Evolutionary conservation across 495 filamentous ascomycete genomes (phyloP), one percentile per base, ranked within the genome.

Genomic region (Trichocladium antarcticum): DNA sequence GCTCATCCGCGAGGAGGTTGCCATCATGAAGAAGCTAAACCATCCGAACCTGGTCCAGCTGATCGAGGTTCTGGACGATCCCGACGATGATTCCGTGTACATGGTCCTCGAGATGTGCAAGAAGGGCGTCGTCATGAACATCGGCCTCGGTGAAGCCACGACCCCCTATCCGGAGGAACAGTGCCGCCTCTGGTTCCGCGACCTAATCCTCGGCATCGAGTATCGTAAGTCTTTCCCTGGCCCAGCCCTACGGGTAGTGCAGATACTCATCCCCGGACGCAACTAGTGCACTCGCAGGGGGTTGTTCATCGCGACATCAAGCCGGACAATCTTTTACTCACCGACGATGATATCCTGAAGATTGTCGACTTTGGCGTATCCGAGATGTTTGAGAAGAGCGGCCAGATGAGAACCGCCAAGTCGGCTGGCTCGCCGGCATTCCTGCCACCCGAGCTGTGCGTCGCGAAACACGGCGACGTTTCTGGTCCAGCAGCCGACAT

Each of bases 21-120:
- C 92, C 20, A 94, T 98, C 61, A 96, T 98, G 86, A 98, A 98
- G 71, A 97, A 98, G 64, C 74, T 98, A 40, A 81, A 96, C 60
- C 92, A 98, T 55, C 80, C 77, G 35, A 98, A 98, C 63, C 69
- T 98, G 34, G 89, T 95, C n/a, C 81, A 82, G 27, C 69, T 98
- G 27, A 84, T 92, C 53, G 92, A 98, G 63, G 92, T 98, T 0
- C 67, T 98, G 28, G 92, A 98, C 62, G 93, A 97, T 57, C 93
- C 92, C 2, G 80, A 85, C 28, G 89, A 96, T 55, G 92, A 98
- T 60, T 93, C 89, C 1, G 68, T 98, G 17, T 98, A 96, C 63
- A 97, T 98, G 86, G 92, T 98, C 5, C 76, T 98, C 61, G 92
- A 98, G 63, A 92, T 94, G 87, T 98, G 92, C 71, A 92, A 95